Base-by-base conservation (phyloP, 2,329 filamentous ascomycete species). In the Cladophialophora chaetospira region DNA sequence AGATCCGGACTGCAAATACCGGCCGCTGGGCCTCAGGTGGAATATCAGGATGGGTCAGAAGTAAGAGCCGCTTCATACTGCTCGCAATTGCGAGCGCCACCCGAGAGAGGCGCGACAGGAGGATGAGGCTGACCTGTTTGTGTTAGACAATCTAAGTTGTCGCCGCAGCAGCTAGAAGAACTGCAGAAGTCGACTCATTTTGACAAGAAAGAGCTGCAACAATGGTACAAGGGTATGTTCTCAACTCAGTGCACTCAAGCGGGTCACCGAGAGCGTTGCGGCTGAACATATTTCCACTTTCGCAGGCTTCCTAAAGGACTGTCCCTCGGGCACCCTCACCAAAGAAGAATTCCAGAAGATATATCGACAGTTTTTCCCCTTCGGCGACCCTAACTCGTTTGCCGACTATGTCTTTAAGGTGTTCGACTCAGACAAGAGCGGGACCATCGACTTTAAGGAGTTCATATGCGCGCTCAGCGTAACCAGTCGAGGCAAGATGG, bases 331-430 rank as follows among this genome's bases (percentile, higher is more conserved):
- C 73, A 96, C 91, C 81, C 88, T 99, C 73, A 94, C 90, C 69
- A 99, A 97, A 77, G 88, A 96, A 71, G 94, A 99, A 75, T 99
- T 99, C 75, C 94, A 97, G 76, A 97, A 97, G 79, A 99, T 99
- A 70, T 99, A 99, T 77, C 90, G 94, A 68, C 94, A 97, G 75
- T 99, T 99, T 83, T 99, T 99, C 75, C 94, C 94, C 11, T 97
- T 97, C 70, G 94, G 94, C 66, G 94, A 99, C 73, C 94, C 94
- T 3, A 96, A 91, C 23, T 94, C 90, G 2, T 99, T 99, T 72
- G 94, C 94, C 72, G 93, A 97, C 77, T 97, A 97, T 73, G 94
- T 99, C 61, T 99, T 99, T 80, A 96, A 97, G 51, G 94, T 99
- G 35, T 99, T 99, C 74, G 94, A 99, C 74, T 89, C 90, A 71